Base-by-base conservation (phyloP, 202 grass and related monocot species). In the Zoysia matrella region DNA sequence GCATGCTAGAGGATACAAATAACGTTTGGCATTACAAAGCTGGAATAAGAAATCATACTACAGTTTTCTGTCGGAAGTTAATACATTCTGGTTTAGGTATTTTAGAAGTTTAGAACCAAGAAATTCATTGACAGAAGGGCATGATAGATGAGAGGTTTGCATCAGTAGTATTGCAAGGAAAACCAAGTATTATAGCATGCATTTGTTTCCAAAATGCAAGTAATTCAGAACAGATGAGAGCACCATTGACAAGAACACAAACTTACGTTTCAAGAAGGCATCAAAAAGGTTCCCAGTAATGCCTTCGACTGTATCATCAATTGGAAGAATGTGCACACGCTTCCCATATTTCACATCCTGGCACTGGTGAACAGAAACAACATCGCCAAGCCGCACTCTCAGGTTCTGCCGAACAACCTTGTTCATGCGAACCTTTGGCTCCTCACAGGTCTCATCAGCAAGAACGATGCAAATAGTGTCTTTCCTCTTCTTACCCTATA, bases 401-500 rank as follows among this genome's bases (percentile, higher is more conserved):
- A 97, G 49, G 78, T 97, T 97, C 52, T 86, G 79, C 65, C 94
- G 85, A 53, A 97, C 88, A 6, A 92, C 84, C 76, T 94, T 94
- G 46, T 97, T 97, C 92, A 97, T 94, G 44, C 94, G 82, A 52
- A 97, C 40, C 78, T 97, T 97, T 15, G 92, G 74, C 71, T 94
- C 94, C 15, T 97, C 94, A 57, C 94, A 97, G 0, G 86, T 92
- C 3, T 97, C 94, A 74, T 97, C 94, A 11, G 92, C 90, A 65
- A 97, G 91, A 47, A 93, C 90, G 18, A 94, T 97, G 81, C 94
- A 97, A 54, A 97, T 86, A 8, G 94, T 97, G 76, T 97, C 94
- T 71, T 86, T 97, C 52, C 94, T 81, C 85, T 97, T 94, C 86
- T 97, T 97, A 15, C 94, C 94, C 92, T 94, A 77, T 80, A 77